Base-by-base conservation (phyloP, 352 stramenopile genomes). In the Phytopythium cucurbitacearum region DNA sequence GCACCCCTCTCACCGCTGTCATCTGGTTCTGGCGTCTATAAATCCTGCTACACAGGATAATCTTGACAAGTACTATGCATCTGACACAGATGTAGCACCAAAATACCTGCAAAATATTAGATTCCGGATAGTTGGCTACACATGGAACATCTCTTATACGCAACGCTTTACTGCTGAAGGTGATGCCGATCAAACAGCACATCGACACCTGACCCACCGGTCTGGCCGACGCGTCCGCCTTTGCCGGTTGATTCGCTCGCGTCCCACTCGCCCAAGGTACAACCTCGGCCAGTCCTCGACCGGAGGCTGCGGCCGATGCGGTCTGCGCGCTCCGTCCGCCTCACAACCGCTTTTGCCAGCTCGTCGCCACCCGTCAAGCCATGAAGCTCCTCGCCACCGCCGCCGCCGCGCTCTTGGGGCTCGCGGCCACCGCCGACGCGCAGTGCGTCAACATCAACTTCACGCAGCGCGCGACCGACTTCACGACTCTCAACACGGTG, bases 381-480 rank as follows among this genome's bases (percentile, higher is more conserved):
- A 67, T 67, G 56, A 63, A 60, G 56, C 55, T 64, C 37, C 38
- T 60, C 16, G 21, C 52, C 13, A 53, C 52, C 48, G 51, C 40
- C 13, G 32, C 36, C 36, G 13, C 45, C 38, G 42, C 51, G n/a
- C 15, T 68, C n/a, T n/a, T 64, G 7, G 39, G 7, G 7, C 42
- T 39, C 15, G 38, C 62, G 11, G 48, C 56, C 12, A 50, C 56
- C 9, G 48, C 49, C 8, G 39, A 57, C 44, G 59, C 60, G 8
- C 41, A 64, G 42, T 64, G 61, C 39, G 61, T 68, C 13, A 52
- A 41, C 39, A 10, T 74, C 44, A 62, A 71, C 62, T 74, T 68
- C 41, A 66, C 47, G 34, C 41, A 65, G 43, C 48, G 53, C 16
- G 41, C 46, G 12, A 43, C 53, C 16, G 60, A 72, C 53, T 65